Evolutionary conservation across 2,329 filamentous ascomycete species (phyloP).

Genomic region (Microdochium bolleyi): DNA sequence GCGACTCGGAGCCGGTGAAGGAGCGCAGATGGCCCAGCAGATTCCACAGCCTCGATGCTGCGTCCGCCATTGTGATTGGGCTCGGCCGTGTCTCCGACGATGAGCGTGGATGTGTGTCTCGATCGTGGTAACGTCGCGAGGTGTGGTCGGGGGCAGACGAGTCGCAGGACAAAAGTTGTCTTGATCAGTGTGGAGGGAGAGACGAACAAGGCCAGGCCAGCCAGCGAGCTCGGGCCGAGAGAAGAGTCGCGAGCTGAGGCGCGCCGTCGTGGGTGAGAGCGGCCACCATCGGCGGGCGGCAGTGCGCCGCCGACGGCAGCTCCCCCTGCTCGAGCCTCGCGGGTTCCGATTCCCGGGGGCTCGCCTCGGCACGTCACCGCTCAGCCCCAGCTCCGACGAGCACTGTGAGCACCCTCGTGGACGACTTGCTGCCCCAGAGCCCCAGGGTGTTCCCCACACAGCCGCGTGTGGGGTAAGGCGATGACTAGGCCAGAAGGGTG

Average conservation of each 20-base stretch:
- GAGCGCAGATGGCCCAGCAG: slow-evolving; percentile 44
- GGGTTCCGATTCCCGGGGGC: not conserved
- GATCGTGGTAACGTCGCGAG: not conserved
- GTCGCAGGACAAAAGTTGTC: not conserved
- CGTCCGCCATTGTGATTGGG: slow-evolving; percentile 48
- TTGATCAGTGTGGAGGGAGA: not conserved
- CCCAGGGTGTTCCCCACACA: not conserved
- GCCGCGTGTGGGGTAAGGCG: not conserved
- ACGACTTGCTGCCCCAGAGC: not conserved
- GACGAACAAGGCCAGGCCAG: not conserved
- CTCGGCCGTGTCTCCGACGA: not conserved
- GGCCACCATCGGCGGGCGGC: not conserved
- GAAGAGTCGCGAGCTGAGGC: not conserved
- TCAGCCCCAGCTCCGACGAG: not conserved
- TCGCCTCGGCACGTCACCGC: not conserved
- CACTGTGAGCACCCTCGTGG: not conserved
- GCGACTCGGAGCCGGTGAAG: slow-evolving; percentile 15
- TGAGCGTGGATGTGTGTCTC: not conserved
- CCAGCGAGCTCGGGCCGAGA: not conserved
- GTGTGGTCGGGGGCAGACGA: not conserved
- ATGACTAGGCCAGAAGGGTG: not conserved
- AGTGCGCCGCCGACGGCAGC: not conserved
- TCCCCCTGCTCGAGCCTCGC: no score
- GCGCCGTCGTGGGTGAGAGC: not conserved
- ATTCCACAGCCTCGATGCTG: slow-evolving; percentile 51